These are phyloP conservation scores for Suhomyces chickasaworum DNA, from an alignment of 1,139 yeast species.

Conservation along the genomic window DNA sequence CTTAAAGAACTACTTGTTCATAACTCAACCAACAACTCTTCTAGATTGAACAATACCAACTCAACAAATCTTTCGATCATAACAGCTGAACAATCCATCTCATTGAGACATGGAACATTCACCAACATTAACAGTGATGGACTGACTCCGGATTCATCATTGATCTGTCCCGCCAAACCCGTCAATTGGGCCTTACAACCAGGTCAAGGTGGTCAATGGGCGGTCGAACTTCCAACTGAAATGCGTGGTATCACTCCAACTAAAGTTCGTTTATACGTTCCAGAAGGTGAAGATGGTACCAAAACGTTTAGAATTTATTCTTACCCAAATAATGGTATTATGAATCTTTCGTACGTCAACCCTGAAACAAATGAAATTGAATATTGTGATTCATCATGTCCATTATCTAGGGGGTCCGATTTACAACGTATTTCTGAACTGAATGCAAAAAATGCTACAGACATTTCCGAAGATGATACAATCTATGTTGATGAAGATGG, in stretches of 20 bases:
- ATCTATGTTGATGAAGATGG: constrained; percentile 41
- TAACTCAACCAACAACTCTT: constrained; percentile 29
- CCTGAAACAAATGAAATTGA: constrained; percentile 58
- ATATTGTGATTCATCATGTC: constrained; percentile 89
- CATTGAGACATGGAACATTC: constrained; percentile 64
- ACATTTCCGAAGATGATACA: constrained; percentile 26
- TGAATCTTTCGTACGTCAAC: constrained; percentile 86
- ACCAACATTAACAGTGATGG: constrained; percentile 52
- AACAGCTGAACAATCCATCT: constrained; percentile 66
- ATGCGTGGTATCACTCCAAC: constrained; percentile 63
- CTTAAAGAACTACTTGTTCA: constrained; percentile 46
- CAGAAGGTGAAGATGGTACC: constrained; percentile 55
- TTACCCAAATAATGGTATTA: constrained; percentile 80
- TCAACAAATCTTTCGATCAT: constrained; percentile 39
- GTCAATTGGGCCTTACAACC: constrained; percentile 62
- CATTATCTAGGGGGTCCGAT: constrained; percentile 45
- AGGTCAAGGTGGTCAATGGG: constrained; percentile 65
- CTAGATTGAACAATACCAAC: constrained; percentile 23
- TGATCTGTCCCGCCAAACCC: constrained; percentile 60
- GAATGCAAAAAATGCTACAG: constrained; percentile 25
- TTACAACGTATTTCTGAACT: constrained; percentile 28
- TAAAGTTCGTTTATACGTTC: constrained; percentile 70
- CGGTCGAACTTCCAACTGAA: constrained; percentile 59
- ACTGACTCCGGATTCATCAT: constrained; percentile 33
- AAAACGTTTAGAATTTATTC: constrained; percentile 73